These are phyloP conservation scores for Malassezia caprae DNA, from an alignment of 1,284 basidiomycete species.

Conservation along the genomic window DNA sequence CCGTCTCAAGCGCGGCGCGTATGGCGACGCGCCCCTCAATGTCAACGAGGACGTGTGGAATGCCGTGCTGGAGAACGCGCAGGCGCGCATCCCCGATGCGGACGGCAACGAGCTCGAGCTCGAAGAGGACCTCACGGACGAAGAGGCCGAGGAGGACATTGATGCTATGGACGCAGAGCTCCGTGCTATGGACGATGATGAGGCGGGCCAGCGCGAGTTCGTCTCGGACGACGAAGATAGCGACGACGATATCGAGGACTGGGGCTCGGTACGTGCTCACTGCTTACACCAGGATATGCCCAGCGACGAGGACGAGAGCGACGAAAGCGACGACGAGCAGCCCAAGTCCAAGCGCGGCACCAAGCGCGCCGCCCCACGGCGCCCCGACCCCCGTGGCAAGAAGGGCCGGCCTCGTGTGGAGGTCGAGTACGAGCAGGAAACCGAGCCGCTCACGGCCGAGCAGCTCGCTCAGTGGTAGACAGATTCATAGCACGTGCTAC, in stretches of 20 bases:
- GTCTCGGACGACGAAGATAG: slow-evolving; percentile 37
- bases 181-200: slow-evolving; percentile 33
- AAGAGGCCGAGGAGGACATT: slow-evolving; percentile 39
- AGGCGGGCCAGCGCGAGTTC: slow-evolving; percentile 38
- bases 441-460: slow-evolving; percentile 57
- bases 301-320: slow-evolving; percentile 18
- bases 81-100: slow-evolving; percentile 17
- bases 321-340: slow-evolving; percentile 16
- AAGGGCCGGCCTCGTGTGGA: slow-evolving; percentile 59
- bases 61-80: slow-evolving; percentile 47
- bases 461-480: slow-evolving; percentile 40
- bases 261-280: slow-evolving; percentile 7
- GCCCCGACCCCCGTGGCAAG: background rate
- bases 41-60: slow-evolving; percentile 97
- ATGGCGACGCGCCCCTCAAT: slow-evolving; percentile 93
- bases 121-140: slow-evolving; percentile 41
- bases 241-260: slow-evolving; percentile 21
- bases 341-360: slow-evolving; percentile 11
- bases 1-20: slow-evolving; percentile 87
- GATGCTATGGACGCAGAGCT: slow-evolving; percentile 37
- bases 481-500: slow-evolving; percentile 5
- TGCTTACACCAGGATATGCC: background rate
- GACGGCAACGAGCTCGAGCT: slow-evolving; percentile 23
- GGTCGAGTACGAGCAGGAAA: slow-evolving; percentile 86
- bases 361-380: background rate